Percentiles rank a stretch among this genome's conserved stretches.
phyloP scores from a whole-genome alignment of 208 protist species.

The Trypanosoma vivax region DNA sequence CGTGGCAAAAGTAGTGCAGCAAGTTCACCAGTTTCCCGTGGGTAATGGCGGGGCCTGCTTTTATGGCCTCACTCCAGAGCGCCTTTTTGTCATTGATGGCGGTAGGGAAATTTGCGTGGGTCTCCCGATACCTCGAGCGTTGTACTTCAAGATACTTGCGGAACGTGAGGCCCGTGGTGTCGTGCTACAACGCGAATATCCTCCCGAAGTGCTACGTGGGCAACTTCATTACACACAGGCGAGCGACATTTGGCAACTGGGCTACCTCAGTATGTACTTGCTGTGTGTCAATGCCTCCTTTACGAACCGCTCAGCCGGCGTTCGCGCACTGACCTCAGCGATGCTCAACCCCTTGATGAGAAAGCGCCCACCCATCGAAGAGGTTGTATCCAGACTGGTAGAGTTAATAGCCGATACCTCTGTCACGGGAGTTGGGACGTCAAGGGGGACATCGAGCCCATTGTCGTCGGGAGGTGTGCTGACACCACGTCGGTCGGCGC shows the following conservation, averaged over 20 bases:
- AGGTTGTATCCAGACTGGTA: conserved; percentile 19
- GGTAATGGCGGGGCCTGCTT: conserved; percentile 21
- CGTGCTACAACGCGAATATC: conserved; percentile 56
- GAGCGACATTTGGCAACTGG: conserved; percentile 78
- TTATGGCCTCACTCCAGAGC: conserved; percentile 51
- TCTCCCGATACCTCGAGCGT: conserved; percentile 45
- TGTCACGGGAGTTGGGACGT: too few relatives aligned
- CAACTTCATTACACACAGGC: conserved; percentile 34
- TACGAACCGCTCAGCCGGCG: conserved; percentile 24
- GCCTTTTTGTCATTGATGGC: conserved; percentile 31
- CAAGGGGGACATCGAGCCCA: not conserved
- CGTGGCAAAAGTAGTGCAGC: conserved; percentile 32
- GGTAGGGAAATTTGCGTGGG: conserved; percentile 31
- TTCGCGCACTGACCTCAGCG: conserved; percentile 30
- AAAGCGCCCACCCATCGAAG: conserved; percentile 34
- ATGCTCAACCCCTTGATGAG: conserved; percentile 44
- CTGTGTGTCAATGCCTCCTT: conserved; percentile 35
- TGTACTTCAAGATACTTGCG: conserved; percentile 44
- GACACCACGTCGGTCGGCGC: too few relatives aligned
- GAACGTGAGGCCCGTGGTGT: conserved; percentile 44
- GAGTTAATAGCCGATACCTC: conserved; percentile 3
- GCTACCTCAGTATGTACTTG: conserved; percentile 37
- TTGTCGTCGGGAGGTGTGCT: not conserved
- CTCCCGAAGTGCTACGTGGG: conserved; percentile 47
- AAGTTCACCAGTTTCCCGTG: conserved; percentile 25